Percentiles rank a stretch among this genome's conserved stretches.
phyloP scores from a whole-genome alignment of 1,139 yeast species.

The Yarrowia galli region DNA sequence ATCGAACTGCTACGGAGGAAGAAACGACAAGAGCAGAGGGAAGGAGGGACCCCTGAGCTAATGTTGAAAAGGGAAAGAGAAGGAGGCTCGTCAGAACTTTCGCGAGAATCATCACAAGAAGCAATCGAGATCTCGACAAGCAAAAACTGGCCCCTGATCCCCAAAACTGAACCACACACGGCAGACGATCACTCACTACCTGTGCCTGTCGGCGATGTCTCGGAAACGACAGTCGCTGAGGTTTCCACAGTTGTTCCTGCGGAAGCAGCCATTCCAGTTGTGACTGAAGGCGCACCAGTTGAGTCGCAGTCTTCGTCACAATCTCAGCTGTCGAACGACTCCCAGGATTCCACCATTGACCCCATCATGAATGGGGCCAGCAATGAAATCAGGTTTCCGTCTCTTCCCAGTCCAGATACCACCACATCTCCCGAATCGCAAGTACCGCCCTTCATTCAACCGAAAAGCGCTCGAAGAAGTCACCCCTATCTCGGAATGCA shows the following conservation, averaged over 20 bases:
- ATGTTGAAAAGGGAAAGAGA: neutral
- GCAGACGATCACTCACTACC: neutral
- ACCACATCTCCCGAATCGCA: conserved; percentile 13
- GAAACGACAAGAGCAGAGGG: conserved; percentile 6
- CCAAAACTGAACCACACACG: neutral
- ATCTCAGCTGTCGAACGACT: neutral
- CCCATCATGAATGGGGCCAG: neutral
- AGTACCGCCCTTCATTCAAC: conserved; percentile 27
- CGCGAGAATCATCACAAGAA: neutral
- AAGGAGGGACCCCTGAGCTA: neutral
- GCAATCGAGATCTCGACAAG: conserved; percentile 19
- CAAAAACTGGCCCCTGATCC: conserved; percentile 26
- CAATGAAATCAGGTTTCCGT: conserved; percentile 22
- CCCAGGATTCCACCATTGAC: neutral
- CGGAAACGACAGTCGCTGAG: neutral
- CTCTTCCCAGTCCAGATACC: conserved; percentile 29
- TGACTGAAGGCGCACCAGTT: neutral
- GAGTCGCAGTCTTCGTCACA: neutral
- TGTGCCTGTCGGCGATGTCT: neutral
- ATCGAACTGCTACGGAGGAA: conserved; percentile 14
- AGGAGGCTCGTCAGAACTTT: neutral
- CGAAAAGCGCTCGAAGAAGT: conserved; percentile 1
- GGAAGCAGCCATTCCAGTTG: neutral
- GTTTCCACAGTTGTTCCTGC: conserved; percentile 11
- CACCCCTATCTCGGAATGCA: conserved; percentile 9